Percentiles rank a stretch among this genome's conserved stretches.
phyloP scores from a whole-genome alignment of 2,329 filamentous ascomycete species.

The Talaromyces pinophilus region DNA sequence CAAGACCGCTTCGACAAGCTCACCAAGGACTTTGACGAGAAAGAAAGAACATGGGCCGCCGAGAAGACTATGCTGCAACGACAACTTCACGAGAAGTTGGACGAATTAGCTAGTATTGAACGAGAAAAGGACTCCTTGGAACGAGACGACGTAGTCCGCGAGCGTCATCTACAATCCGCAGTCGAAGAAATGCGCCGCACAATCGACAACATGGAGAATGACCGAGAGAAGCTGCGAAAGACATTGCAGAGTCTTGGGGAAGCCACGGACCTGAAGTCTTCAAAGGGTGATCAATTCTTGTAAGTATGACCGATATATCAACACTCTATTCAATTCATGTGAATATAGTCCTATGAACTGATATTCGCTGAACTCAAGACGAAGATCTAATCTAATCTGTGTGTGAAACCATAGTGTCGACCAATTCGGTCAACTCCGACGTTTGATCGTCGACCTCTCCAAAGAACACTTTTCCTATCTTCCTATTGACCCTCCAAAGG shows the following conservation, averaged over 20 bases:
- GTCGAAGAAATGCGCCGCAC: conserved; percentile 48
- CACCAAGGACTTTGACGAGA: conserved; percentile 32
- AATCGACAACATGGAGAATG: conserved; percentile 54
- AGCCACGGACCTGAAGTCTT: conserved; percentile 54
- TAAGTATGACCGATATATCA: conserved; percentile 38
- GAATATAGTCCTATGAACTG: neutral
- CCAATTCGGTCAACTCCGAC: conserved; percentile 54
- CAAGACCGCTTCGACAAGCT: conserved; percentile 32
- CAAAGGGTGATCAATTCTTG: conserved; percentile 53
- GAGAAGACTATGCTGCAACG: conserved; percentile 36
- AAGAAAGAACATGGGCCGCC: conserved; percentile 38
- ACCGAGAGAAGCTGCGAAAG: conserved; percentile 54
- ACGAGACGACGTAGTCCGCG: conserved; percentile 49
- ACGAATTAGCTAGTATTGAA: conserved; percentile 46
- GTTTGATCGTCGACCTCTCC: conserved; percentile 55
- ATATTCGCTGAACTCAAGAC: neutral
- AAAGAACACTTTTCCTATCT: conserved; percentile 56
- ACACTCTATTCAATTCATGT: neutral
- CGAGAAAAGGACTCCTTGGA: conserved; percentile 48
- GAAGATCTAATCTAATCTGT: conserved; percentile 17
- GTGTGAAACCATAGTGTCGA: conserved; percentile 46
- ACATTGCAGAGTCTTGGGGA: conserved; percentile 54
- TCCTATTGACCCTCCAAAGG: conserved; percentile 52
- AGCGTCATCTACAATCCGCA: conserved; percentile 48
- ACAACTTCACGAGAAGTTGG: conserved; percentile 45